These are phyloP conservation scores for Blyttiomyces sp. DNA, from an alignment of 371 early-diverging fungal genomes.

Conservation along the genomic window DNA sequence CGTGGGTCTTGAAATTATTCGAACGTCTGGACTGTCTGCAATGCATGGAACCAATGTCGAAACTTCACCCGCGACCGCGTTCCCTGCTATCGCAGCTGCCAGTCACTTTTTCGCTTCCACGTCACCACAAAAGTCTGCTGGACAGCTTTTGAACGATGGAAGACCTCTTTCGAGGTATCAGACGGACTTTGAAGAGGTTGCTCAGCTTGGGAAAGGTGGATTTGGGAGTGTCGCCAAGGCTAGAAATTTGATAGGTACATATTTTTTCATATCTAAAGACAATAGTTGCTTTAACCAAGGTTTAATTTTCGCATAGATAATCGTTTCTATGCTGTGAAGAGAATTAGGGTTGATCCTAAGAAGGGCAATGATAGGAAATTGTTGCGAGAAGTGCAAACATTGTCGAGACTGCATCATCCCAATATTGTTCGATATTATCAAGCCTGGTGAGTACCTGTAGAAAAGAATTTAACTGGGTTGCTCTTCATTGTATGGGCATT, in stretches of 20 bases:
- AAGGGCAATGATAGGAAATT: constrained; percentile 77
- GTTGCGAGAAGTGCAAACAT: constrained; percentile 85
- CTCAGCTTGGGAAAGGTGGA: constrained; percentile 87
- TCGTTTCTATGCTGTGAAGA: constrained; percentile 88
- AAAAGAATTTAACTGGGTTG: no score
- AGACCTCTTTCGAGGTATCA: constrained; percentile 54
- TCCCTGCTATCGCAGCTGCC: neutral
- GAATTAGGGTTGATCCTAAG: constrained; percentile 61
- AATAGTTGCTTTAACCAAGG: neutral
- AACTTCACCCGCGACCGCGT: no score
- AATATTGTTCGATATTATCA: constrained; percentile 91
- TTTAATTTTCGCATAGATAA: constrained; percentile 62
- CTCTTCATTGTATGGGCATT: neutral
- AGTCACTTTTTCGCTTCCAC: neutral
- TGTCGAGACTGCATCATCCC: constrained; percentile 86
- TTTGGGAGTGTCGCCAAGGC: constrained; percentile 95
- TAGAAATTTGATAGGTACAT: constrained; percentile 55
- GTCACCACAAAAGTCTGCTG: neutral
- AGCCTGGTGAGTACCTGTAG: constrained; percentile 87
- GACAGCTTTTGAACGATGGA: neutral
- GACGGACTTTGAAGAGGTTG: constrained; percentile 89
- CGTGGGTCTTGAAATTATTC: neutral
- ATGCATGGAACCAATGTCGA: no score
- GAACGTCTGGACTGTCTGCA: no score
- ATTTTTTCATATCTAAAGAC: neutral